Evolutionary conservation across 2,329 filamentous ascomycete species (phyloP), one percentile per base, ranked within the genome.

Genomic region (Fonsecaea nubica): DNA sequence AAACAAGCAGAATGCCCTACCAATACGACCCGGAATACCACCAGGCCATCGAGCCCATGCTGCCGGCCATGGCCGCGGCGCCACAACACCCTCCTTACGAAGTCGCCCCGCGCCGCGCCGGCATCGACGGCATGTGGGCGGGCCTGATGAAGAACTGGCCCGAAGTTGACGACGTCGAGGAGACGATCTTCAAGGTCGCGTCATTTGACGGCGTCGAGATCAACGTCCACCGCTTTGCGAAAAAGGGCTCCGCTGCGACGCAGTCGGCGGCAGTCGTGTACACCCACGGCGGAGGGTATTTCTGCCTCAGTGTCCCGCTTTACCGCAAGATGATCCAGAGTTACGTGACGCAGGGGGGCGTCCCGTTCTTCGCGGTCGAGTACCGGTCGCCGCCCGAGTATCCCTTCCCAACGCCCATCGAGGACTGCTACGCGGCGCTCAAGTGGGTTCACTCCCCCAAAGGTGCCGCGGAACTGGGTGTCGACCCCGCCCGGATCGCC

Each of bases 401-500:
- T 32, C 71, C 68, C 25, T 64, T 70, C 52, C 71, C 71, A 15
- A 69, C 66, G 4, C 71, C 69, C 2, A 63, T 67, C n/a, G 72
- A 75, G 64, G 74, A 75, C 56, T 69, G 69, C 63, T 75, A 75
- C 59, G 66, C 73, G 3, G 69, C 71, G 2, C 75, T 83, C 18
- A 35, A 72, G 5, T 84, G 79, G 76, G 63, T 82, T 1, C 65
- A 55, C 25, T 36, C 74, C 53, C 59, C 73, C 30, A 73, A 83
- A 64, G 30, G 12, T 4, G 77, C 79, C 2, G 63, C 52, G 0
- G 74, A 79, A 25, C 74, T 84, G 15, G 75, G 74, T 4, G 74
- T 84, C 64, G 80, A 84, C 69, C 72, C 75, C 0, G 65, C 66
- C 0, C 75, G 76, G 8, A 76, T 85, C 59, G 76, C 77, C 21